These are phyloP conservation scores for Paramecium bursaria DNA, from an alignment of 73 alveolate genomes.

Conservation along the genomic window DNA sequence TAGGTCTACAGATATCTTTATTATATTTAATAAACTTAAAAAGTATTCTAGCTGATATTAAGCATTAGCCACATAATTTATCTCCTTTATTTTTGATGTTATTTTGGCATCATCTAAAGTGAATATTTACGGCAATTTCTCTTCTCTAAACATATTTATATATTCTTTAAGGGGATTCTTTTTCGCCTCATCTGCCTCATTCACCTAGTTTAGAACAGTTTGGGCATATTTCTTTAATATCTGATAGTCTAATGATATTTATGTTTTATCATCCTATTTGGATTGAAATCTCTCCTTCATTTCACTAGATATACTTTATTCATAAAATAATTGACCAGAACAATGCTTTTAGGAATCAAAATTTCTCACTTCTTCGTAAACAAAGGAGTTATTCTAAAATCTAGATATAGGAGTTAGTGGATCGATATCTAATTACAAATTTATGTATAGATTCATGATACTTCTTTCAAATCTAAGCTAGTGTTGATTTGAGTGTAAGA, in stretches of 20 bases:
- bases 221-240: conserved; percentile 4
- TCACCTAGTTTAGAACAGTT: background rate
- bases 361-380: conserved; percentile 8
- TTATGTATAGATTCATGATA: conserved; percentile 2
- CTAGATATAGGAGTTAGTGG: background rate
- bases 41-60: conserved; percentile 8
- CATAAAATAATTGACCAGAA: conserved; percentile 26
- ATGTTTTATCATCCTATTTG: background rate
- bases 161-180: background rate
- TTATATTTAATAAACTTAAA: background rate
- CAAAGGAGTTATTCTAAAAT: conserved; percentile 34
- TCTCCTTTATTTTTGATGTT: background rate
- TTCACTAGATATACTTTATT: conserved; percentile 3
- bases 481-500: background rate
- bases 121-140: conserved; percentile 18
- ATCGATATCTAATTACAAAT: conserved; percentile 40
- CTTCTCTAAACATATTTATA: background rate
- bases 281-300: background rate
- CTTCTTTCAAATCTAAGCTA: conserved; percentile 47
- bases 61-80: background rate
- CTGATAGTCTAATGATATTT: conserved; percentile 21
- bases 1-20: conserved; percentile 25
- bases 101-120: background rate
- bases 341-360: conserved; percentile 6
- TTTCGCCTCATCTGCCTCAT: background rate